Evolutionary conservation across 257 asterid species (phyloP), one percentile per base, ranked within the genome.

Genomic region (Phtheirospermum japonicum): DNA sequence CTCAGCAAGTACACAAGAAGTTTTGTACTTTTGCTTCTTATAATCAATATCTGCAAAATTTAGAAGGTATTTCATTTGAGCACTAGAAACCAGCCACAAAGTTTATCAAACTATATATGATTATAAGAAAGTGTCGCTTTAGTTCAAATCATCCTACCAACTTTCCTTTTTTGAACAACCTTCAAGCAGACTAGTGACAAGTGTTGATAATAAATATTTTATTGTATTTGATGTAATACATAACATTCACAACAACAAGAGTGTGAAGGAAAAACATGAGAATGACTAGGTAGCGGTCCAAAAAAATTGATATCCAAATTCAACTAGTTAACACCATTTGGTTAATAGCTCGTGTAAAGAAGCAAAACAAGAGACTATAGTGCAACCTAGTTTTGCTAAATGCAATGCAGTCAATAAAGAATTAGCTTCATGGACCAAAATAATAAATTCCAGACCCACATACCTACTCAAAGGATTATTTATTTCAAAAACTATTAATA

Each of bases 381-480:
- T 46, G 57, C 17, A 14, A 32, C 6, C 30, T 31, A 43, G 31
- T 53, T 51, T 13, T 40, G 31, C 57, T 49, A 37, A n/a, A n/a
- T n/a, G n/a, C n/a, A 11, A 19, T 37, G 34, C 5, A 39, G 8
- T 64, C 13, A 58, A 65, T 59, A 50, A 49, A 59, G 16, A 50
- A 59, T 58, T 57, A 42, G 54, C 31, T 36, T 39, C 16, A 46
- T 19, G 45, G 46, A 46, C 37, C 43, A 60, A 42, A 39, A 16
- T 23, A 26, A 12, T 50, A 40, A 23, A n/a, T 63, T 26, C 37
- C 4, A 31, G 12, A 56, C 37, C 17, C 10, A 49, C 19, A 18
- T 42, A 63, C 17, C 46, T 39, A 52, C 48, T 48, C 10, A 36
- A 45, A 63, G 37, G 49, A 40, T 34, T 23, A 53, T 63, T 57